Conservation (phyloP, 2,329 filamentous ascomycete species). For the Diaporthe humulicola region DNA sequence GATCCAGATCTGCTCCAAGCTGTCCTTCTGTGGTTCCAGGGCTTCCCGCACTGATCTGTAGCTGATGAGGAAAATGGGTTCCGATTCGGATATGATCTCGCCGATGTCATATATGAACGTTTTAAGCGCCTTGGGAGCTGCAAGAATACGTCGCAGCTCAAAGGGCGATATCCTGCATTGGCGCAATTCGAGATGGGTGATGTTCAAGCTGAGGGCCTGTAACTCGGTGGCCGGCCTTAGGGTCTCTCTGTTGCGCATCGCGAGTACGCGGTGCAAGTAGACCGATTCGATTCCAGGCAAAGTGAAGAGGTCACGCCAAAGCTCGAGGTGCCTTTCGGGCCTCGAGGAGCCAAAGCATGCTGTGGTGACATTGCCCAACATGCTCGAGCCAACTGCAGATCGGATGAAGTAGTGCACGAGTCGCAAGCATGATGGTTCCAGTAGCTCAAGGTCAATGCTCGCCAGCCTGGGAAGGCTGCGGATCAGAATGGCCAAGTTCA, state of each 20-base stretch:
- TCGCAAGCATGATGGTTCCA: constrained; percentile 12
- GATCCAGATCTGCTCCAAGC: constrained; percentile 25
- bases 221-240: neutral
- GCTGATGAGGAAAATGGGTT: constrained; percentile 26
- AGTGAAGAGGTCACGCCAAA: constrained; percentile 29
- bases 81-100: constrained; percentile 6
- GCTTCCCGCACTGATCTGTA: constrained; percentile 25
- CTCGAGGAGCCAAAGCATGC: constrained; percentile 27
- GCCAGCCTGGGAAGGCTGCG: constrained; percentile 7
- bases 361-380: constrained; percentile 14
- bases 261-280: constrained; percentile 17
- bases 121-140: constrained; percentile 14
- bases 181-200: constrained; percentile 26
- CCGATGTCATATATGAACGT: constrained; percentile 31
- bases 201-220: constrained; percentile 3
- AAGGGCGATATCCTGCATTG: constrained; percentile 30
- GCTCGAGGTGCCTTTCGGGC: constrained; percentile 28
- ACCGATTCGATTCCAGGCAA: constrained; percentile 18
- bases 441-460: constrained; percentile 23
- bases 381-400: neutral
- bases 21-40: constrained; percentile 21
- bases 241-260: constrained; percentile 16
- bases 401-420: constrained; percentile 19
- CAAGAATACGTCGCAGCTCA: constrained; percentile 22
- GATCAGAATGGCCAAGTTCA: constrained; percentile 12